Evolutionary conservation across 2,329 filamentous ascomycete genomes (phyloP), one percentile per base, ranked within the genome.

Genomic region (Shiraia bambusicola): DNA sequence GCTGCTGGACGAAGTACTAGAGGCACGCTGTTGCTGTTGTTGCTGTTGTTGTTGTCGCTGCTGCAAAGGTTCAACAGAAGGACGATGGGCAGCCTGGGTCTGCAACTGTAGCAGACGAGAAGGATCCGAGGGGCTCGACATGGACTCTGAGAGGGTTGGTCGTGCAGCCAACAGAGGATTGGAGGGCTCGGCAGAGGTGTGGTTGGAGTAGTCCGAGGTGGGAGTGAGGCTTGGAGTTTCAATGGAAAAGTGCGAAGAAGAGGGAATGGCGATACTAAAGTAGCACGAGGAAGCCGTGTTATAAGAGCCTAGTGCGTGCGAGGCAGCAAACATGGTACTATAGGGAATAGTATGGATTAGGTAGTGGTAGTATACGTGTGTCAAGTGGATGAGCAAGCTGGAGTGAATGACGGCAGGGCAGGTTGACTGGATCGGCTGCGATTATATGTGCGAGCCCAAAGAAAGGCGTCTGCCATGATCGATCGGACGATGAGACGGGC

Each of bases 31-130:
- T 40, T 28, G 33, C 47, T 13, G 32, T 36, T 11, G 49, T 40
- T 10, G 45, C 43, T 39, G 32, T 41, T 24, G 43, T 42, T 10
- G 47, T 42, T n/a, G 34, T 37, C 16, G 47, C 40, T 51, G 38
- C 31, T 63, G 61, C 19, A 62, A 34, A 26, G 61, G 59, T 34
- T 63, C 52, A 6, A 63, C 45, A 24, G 49, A 40, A 9, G 63
- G 61, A 11, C 63, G 59, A 40, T 71, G 56, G 29, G 67, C 63
- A 32, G 67, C 67, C 10, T 55, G 34, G 11, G 67, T 69, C 42
- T 71, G 69, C 9, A 70, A 53, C 50, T 71, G 67, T 37, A 71
- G 56, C 19, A 71, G 37, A 37, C 63, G 65, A 40, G 66, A 66
- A 26, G 63, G 58, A 32, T 68, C 61, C 1, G 42, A 30, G 8